phyloP scores from a whole-genome alignment of 768 basidiomycete genomes.

The Tulasnella sp. region DNA sequence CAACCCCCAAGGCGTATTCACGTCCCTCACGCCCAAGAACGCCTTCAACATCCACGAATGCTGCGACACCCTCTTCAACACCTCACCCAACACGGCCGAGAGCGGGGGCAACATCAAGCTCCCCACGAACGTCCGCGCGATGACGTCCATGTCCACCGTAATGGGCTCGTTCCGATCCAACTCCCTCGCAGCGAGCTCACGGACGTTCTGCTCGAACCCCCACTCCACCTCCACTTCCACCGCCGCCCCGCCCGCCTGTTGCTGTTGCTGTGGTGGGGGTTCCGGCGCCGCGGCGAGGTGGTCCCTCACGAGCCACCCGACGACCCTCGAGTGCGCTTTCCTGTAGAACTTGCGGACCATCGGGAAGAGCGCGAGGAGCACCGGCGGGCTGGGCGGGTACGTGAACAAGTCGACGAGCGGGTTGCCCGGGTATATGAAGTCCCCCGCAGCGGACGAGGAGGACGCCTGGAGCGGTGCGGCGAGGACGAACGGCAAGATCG shows the following conservation, averaged over 20 bases:
- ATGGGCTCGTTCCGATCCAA: background rate
- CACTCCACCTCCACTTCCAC: background rate
- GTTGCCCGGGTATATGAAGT: background rate
- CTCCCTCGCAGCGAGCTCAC: background rate
- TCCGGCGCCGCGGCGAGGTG: background rate
- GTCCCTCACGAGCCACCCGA: background rate
- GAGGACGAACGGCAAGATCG: background rate
- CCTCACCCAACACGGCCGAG: background rate
- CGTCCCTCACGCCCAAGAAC: conserved; percentile 4
- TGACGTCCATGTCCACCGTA: background rate
- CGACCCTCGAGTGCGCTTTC: background rate
- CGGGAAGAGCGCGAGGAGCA: background rate
- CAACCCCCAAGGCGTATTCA: background rate
- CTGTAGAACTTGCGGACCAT: background rate
- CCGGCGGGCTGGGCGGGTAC: background rate
- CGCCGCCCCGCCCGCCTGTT: background rate
- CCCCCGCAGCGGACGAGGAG: background rate
- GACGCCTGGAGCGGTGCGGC: background rate
- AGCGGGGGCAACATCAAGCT: background rate
- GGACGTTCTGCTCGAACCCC: background rate
- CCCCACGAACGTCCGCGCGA: background rate
- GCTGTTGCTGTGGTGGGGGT: background rate
- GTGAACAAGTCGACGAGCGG: background rate
- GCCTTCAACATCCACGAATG: background rate
- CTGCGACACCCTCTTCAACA: background rate